These are phyloP conservation scores for Emydomyces testavorans DNA, from an alignment of 2,329 filamentous ascomycete genomes.

Conservation along the genomic window DNA sequence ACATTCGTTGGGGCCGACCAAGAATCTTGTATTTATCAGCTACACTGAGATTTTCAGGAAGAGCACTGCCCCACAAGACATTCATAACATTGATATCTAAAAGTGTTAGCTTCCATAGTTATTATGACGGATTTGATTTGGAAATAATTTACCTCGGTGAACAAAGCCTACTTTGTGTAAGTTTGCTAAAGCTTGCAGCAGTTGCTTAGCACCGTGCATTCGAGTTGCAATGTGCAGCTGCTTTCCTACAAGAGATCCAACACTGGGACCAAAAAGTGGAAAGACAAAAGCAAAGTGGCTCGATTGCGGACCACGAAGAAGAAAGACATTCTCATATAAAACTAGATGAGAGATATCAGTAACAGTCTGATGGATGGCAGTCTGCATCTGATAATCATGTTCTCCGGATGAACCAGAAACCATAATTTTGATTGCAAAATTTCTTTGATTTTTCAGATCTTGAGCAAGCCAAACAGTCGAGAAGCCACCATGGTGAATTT, in stretches of 20 bases:
- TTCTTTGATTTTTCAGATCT: slow-evolving; percentile 9
- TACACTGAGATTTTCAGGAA: slow-evolving; percentile 19
- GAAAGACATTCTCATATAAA: slow-evolving; percentile 8
- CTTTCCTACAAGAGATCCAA: background rate
- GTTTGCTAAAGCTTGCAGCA: slow-evolving; percentile 20
- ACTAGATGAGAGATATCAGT: slow-evolving; percentile 13
- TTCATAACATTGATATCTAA: slow-evolving; percentile 23
- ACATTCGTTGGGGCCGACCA: slow-evolving; percentile 19
- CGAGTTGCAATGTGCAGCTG: slow-evolving; percentile 17
- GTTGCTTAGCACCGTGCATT: slow-evolving; percentile 24
- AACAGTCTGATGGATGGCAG: slow-evolving; percentile 1
- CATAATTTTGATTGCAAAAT: slow-evolving; percentile 13
- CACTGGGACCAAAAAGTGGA: too few species aligned
- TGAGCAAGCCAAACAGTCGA: background rate
- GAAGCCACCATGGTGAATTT: background rate
- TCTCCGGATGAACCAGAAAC: background rate
- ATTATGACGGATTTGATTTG: background rate
- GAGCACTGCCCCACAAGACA: slow-evolving; percentile 23
- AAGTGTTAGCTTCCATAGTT: background rate
- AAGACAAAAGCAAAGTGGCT: too few species aligned
- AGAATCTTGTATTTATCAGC: slow-evolving; percentile 22
- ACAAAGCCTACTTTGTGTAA: slow-evolving; percentile 23
- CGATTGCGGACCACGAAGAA: slow-evolving; percentile 10
- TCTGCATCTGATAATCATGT: slow-evolving; percentile 11
- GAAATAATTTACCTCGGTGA: slow-evolving; percentile 20